These are phyloP conservation scores for Xylariaceae sp. DNA, from an alignment of 2,329 filamentous ascomycete genomes.

Conservation along the genomic window DNA sequence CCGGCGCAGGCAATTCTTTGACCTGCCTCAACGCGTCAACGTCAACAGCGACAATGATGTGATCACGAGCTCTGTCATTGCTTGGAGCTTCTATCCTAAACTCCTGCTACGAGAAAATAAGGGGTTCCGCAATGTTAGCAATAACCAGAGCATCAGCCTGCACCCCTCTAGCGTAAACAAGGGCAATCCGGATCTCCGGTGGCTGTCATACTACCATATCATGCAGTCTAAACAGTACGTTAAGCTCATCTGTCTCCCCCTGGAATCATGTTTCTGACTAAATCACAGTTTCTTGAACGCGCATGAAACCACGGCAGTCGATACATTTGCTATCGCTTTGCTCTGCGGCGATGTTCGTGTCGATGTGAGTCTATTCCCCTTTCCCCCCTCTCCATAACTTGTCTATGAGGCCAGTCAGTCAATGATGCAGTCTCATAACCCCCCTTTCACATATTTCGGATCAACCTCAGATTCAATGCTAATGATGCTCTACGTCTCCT, in stretches of 20 bases:
- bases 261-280: slow-evolving; percentile 22
- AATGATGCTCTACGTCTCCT: slow-evolving; percentile 2
- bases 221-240: slow-evolving; percentile 82
- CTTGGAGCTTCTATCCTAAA: slow-evolving; percentile 95
- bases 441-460: not conserved
- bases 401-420: no score
- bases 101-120: slow-evolving; percentile 75
- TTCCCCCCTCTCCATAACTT: not conserved
- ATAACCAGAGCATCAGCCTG: slow-evolving; percentile 84
- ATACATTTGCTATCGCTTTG: slow-evolving; percentile 76
- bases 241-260: not conserved
- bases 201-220: slow-evolving; percentile 93
- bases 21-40: slow-evolving; percentile 71
- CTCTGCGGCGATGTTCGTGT: slow-evolving; percentile 86
- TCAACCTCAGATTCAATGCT: not conserved
- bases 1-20: slow-evolving; percentile 69
- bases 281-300: slow-evolving; percentile 70
- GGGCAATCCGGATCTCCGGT: slow-evolving; percentile 60
- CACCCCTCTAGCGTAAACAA: slow-evolving; percentile 90
- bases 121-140: slow-evolving; percentile 84
- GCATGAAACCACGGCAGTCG: slow-evolving; percentile 76
- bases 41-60: slow-evolving; percentile 73
- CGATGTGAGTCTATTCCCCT: slow-evolving; percentile 50
- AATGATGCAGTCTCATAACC: no score
- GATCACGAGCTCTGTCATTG: slow-evolving; percentile 74